These are phyloP conservation scores for Leishmania major DNA, from an alignment of 208 protist genomes.

Conservation along the genomic window DNA sequence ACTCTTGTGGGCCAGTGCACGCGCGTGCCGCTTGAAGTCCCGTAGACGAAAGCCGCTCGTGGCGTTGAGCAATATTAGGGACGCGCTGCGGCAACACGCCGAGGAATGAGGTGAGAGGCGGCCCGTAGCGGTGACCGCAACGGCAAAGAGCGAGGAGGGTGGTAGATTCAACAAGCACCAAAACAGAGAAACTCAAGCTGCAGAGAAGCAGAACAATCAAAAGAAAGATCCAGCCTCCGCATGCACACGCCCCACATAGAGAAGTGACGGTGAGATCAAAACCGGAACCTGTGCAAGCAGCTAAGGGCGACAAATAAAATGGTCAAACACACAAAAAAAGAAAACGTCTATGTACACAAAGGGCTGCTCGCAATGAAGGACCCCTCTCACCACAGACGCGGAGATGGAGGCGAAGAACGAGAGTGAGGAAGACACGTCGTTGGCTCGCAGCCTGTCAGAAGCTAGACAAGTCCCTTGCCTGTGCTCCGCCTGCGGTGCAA, in stretches of 20 bases:
- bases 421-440: background rate
- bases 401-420: background rate
- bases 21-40: background rate
- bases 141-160: background rate
- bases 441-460: background rate
- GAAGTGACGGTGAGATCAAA: background rate
- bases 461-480: background rate
- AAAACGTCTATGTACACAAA: slow-evolving; percentile 12
- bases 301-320: background rate
- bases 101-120: background rate
- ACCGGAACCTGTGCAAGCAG: background rate
- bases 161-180: background rate
- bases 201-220: background rate
- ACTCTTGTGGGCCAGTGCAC: background rate
- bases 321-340: background rate
- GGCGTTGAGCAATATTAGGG: background rate
- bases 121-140: background rate
- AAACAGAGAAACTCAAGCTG: background rate
- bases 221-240: background rate
- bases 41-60: background rate
- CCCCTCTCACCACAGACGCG: background rate
- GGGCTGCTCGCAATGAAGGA: background rate
- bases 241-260: background rate
- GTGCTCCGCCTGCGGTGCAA: background rate
- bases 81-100: background rate